Base-by-base conservation (phyloP, 495 filamentous ascomycete species). In the Letharia lupina region DNA sequence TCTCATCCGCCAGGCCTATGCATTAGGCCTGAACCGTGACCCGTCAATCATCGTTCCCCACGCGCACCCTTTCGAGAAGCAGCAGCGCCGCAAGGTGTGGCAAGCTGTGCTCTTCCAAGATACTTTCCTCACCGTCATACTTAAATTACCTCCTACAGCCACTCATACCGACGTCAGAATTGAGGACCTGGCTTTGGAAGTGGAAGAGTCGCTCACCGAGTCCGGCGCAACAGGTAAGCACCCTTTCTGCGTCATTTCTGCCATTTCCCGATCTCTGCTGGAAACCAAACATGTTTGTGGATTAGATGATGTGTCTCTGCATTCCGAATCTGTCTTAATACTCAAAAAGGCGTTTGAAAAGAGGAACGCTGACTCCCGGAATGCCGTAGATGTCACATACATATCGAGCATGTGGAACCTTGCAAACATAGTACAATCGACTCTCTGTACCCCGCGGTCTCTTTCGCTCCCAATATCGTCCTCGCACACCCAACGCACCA, bases 21-120 rank as follows among this genome's bases (percentile, higher is more conserved):
- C 87, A 28, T 85, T 89, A 82, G 87, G 87, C n/a, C 71, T 91
- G 35, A 86, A 91, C 68, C 83, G 88, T 11, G 87, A 90, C 67
- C 88, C 88, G 6, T 87, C 89, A 63, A 84, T 89, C 66, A 82
- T 89, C 33, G 76, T 76, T 20, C 86, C 86, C 0, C 76, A 81
- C 31, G 84, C 85, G 2, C 79, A 76, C 13, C 73, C 77, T 8
- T 84, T 85, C 65, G 87, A 90, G 62, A 89, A 88, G 69, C 85
- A 89, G 69, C 82, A 87, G 66, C 80, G 88, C 18, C 79, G 87
- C 41, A 89, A 89, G 71, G 77, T 90, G 0, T 91, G 88, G 88
- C 87, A 90, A 71, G 86, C 87, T 7, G 85, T 91, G 16, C 75
- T 90, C 13, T 80, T 89, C 20, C 88, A 91, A 73, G 88, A 91